phyloP scores from a whole-genome alignment of 108 stramenopile species.

The Cyclostephanos tholiformis region DNA sequence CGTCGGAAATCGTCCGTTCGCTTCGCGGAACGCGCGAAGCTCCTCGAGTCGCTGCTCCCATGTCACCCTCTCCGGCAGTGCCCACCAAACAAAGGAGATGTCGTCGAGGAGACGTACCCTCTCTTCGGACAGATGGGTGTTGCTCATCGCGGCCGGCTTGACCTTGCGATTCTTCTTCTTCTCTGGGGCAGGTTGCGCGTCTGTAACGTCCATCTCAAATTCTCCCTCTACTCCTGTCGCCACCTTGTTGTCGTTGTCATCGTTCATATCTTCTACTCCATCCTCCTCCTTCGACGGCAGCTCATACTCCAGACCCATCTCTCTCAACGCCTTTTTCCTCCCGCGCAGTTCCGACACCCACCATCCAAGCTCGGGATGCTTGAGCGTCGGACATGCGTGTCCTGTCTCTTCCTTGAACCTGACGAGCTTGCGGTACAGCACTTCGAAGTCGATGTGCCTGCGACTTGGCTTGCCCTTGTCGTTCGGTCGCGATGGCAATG shows the following conservation, averaged over 20 bases:
- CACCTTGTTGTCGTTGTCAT: neutral
- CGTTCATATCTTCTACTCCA: neutral
- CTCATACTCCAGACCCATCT: conserved; percentile 11
- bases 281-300: neutral
- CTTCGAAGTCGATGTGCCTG: conserved; percentile 6
- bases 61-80: neutral
- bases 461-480: neutral
- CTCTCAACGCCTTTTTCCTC: conserved; percentile 10
- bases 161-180: no score
- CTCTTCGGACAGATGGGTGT: neutral
- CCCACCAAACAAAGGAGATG: conserved; percentile 10
- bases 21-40: neutral
- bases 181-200: neutral
- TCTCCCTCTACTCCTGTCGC: neutral
- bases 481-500: neutral
- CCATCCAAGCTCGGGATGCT: conserved; percentile 8
- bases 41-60: conserved; percentile 21
- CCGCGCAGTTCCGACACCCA: conserved; percentile 13
- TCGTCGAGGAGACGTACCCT: neutral
- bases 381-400: conserved; percentile 10
- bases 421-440: conserved; percentile 2
- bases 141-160: neutral
- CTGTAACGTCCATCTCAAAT: neutral
- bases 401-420: conserved; percentile 13
- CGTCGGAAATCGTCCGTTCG: conserved; percentile 3